phyloP scores from a whole-genome alignment of 2,329 filamentous ascomycete species.

The Penicillium sp. region DNA sequence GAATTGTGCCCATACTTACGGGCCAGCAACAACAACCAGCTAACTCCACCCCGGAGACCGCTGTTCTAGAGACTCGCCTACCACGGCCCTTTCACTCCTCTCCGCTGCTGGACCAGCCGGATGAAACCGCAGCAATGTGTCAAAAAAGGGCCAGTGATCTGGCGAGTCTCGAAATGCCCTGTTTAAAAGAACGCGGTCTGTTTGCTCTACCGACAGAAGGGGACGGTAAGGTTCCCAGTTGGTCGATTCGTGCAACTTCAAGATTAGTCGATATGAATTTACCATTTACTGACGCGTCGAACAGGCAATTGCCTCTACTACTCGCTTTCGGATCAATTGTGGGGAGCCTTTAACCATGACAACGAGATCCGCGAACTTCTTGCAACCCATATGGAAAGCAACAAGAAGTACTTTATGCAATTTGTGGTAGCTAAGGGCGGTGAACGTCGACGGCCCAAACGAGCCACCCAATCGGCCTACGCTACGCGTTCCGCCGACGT shows the following conservation, averaged over 20 bases:
- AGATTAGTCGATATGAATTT: not conserved
- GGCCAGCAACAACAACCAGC: constrained; percentile 22
- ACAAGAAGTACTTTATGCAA: constrained; percentile 59
- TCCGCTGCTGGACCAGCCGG: constrained; percentile 17
- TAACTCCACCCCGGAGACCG: constrained; percentile 17
- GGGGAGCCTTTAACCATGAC: constrained; percentile 56
- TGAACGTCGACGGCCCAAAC: constrained; percentile 55
- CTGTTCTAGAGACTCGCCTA: constrained; percentile 11
- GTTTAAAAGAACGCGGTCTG: constrained; percentile 53
- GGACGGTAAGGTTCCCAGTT: constrained; percentile 51
- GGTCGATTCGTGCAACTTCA: constrained; percentile 7
- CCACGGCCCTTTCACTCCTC: not conserved
- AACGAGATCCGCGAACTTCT: constrained; percentile 55
- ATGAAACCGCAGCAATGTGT: constrained; percentile 9
- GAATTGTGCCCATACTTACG: constrained; percentile 43
- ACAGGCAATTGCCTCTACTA: constrained; percentile 68
- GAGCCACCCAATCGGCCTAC: constrained; percentile 44
- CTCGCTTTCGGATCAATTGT: constrained; percentile 63
- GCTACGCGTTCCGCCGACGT: constrained; percentile 45
- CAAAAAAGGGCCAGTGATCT: constrained; percentile 19
- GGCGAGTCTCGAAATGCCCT: constrained; percentile 37
- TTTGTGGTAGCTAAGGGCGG: constrained; percentile 57
- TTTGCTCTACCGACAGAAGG: constrained; percentile 57
- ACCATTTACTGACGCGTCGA: constrained; percentile 21
- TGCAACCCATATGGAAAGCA: constrained; percentile 58